A percentile compares a stretch with the other conserved stretches of the same genome.
phyloP scores from a whole-genome alignment of 2,329 filamentous ascomycete species.

The Cryphonectria naterciae region DNA sequence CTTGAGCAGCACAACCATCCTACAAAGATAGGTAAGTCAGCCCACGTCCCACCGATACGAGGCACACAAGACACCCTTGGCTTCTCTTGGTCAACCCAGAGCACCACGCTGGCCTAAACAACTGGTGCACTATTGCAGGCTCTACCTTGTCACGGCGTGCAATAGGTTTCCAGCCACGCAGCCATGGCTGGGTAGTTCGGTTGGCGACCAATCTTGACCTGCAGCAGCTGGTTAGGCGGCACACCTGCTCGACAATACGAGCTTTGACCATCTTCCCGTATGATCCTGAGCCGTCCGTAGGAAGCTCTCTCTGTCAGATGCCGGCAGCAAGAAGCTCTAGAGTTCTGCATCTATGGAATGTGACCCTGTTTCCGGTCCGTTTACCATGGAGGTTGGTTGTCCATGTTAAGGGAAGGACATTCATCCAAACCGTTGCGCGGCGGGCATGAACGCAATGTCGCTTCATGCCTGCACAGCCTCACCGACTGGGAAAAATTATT shows the following conservation, averaged over 20 bases:
- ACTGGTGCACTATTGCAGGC: not conserved
- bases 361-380: not conserved
- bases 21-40: not conserved
- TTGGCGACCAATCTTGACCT: not conserved
- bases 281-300: not conserved
- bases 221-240: not conserved
- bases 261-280: not conserved
- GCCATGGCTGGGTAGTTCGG: not conserved
- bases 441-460: constrained; percentile 6
- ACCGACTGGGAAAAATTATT: not conserved
- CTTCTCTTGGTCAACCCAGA: not conserved
- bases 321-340: not conserved
- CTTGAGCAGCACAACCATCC: not conserved
- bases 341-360: not conserved
- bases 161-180: constrained; percentile 14
- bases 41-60: constrained; percentile 21
- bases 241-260: not conserved
- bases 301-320: not conserved
- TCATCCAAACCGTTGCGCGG: not conserved
- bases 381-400: not conserved
- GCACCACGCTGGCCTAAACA: not conserved
- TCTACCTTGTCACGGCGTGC: not conserved
- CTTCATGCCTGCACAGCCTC: constrained; percentile 5
- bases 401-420: not conserved
- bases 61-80: constrained; percentile 18